Base-by-base conservation (phyloP, 257 asterid species). In the Penstemon davidsonii region DNA sequence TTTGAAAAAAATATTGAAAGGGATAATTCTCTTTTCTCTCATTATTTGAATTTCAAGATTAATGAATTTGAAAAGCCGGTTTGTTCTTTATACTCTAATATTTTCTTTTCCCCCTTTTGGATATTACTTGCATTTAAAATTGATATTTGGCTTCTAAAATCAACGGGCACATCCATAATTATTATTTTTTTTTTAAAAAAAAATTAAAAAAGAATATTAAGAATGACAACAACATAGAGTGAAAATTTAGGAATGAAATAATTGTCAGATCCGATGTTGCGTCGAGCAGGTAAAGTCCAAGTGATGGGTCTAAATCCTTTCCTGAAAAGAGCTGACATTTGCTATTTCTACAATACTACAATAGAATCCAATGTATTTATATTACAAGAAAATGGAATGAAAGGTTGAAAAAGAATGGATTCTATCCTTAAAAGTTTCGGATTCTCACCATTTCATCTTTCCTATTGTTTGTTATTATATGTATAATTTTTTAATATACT, bases 281-380 rank as follows among this genome's bases (percentile, higher is more conserved):
- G 45, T 33, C n/a, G 6, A 58, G 36, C 8, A 64, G 65, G 58
- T n/a, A 69, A 64, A 44, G 40, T 78, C 82, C 77, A 70, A 61
- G 36, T 56, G 71, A 62, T 38, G 25, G 8, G 72, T 66, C 72
- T 40, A 70, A 67, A 67, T 55, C 64, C 51, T 5, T 55, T 33
- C 8, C 54, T 62, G 65, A 53, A 71, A 71, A 71, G 76, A 46
- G 41, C 36, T 13, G 66, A 55, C 74, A 13, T 54, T 55, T 52
- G 55, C 10, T 43, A 64, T 64, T 52, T 60, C 33, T 62, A 54
- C 53, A 25, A 1, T 60, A 9, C 15, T 62, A 54, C 46, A 2
- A 41, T 60, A 66, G 76, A 70, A 76, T 76, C 76, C 76, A 52
- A 66, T 70, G 76, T 62, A 65, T 44, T 12, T 47, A n/a, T 4